Percentiles rank a stretch among this genome's conserved stretches.
Conservation (phyloP, 1,284 basidiomycete species). For the Psilocybe mexicana region DNA sequence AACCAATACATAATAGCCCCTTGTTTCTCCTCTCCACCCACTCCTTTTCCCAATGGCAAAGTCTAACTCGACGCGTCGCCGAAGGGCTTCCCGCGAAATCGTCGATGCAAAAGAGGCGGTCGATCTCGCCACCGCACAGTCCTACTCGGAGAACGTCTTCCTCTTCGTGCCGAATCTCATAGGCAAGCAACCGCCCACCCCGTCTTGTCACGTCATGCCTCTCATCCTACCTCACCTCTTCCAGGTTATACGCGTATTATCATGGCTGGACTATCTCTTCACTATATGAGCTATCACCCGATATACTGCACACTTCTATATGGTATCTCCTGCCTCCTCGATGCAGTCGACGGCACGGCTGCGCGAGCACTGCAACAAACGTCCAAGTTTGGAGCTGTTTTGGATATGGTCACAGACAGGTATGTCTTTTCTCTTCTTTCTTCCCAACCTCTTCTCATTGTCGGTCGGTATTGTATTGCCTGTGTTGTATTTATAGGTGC, state of each 20-base stretch:
- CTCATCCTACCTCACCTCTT: constrained; percentile 3
- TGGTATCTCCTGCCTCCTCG: constrained; percentile 90
- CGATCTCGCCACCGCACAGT: constrained; percentile 81
- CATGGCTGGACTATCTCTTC: constrained; percentile 86
- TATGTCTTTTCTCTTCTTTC: constrained; percentile 52
- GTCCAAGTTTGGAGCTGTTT: constrained; percentile 95
- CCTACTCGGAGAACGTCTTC: constrained; percentile 90
- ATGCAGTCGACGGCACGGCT: constrained; percentile 94
- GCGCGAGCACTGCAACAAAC: constrained; percentile 90
- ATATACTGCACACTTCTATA: constrained; percentile 92
- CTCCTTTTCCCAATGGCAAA: constrained; percentile 29
- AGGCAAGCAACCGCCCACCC: constrained; percentile 47
- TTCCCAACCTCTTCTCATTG: constrained; percentile 13
- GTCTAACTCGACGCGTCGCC: constrained; percentile 33
- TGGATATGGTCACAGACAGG: constrained; percentile 99
- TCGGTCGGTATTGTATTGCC: background rate
- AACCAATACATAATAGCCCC: background rate
- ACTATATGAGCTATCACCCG: constrained; percentile 95
- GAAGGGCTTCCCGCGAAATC: constrained; percentile 54
- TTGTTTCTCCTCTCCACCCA: background rate
- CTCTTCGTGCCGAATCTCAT: constrained; percentile 97
- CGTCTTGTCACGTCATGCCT: constrained; percentile 11
- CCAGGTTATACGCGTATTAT: constrained; percentile 91
- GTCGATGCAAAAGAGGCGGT: constrained; percentile 80
- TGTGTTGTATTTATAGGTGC: constrained; percentile 56